Percentiles rank a stretch among this genome's conserved stretches.
Evolutionary conservation across 2,329 filamentous ascomycete genomes (phyloP).

Genomic region (Aureobasidium sp.): DNA sequence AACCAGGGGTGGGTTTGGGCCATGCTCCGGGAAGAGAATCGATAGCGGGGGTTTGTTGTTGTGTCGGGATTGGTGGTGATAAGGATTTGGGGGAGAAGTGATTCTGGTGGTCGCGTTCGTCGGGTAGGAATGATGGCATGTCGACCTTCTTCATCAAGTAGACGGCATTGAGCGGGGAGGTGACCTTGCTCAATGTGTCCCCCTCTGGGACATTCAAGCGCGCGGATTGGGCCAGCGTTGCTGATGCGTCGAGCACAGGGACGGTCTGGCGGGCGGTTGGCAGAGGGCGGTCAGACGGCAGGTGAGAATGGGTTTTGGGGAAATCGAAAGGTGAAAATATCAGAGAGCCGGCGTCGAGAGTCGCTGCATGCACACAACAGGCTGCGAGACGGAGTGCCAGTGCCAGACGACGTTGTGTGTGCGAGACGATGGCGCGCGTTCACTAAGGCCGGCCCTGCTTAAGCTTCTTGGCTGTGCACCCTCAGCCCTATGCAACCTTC

Average conservation of each 20-base stretch:
- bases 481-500: neutral
- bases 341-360: neutral
- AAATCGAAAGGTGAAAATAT: neutral
- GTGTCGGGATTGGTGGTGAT: slow-evolving; percentile 8
- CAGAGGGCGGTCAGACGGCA: neutral
- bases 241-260: slow-evolving; percentile 9
- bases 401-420: slow-evolving; percentile 7
- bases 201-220: slow-evolving; percentile 22
- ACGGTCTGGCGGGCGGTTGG: neutral
- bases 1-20: slow-evolving; percentile 18
- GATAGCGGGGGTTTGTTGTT: slow-evolving; percentile 19
- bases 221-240: slow-evolving; percentile 24
- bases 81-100: slow-evolving; percentile 26
- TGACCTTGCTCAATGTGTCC: slow-evolving; percentile 23
- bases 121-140: slow-evolving; percentile 47
- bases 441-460: neutral
- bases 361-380: slow-evolving; percentile 6
- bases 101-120: slow-evolving; percentile 33
- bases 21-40: slow-evolving; percentile 24
- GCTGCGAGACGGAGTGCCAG: neutral
- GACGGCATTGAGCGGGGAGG: slow-evolving; percentile 28
- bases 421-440: slow-evolving; percentile 10
- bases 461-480: neutral
- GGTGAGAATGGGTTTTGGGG: neutral
- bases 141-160: slow-evolving; percentile 41